phyloP scores from a whole-genome alignment of 305 asterid species.

The Solanum hybrid region DNA sequence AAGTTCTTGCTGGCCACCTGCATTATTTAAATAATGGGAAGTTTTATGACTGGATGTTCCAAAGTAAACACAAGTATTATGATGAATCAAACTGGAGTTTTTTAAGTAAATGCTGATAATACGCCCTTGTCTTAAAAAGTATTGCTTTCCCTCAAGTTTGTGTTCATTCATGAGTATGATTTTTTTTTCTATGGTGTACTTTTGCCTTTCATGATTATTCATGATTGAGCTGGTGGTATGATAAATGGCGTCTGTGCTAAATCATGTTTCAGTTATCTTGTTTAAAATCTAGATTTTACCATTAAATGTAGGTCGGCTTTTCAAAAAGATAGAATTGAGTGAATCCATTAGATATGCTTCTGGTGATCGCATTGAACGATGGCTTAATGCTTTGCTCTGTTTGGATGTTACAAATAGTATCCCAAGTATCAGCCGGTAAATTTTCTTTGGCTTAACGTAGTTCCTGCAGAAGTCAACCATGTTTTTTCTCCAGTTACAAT shows the following conservation, averaged over 20 bases:
- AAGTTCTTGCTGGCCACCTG: background rate
- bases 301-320: slow-evolving; percentile 53
- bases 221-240: background rate
- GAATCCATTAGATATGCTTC: slow-evolving; percentile 97
- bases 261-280: background rate
- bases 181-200: background rate
- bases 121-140: background rate
- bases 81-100: background rate
- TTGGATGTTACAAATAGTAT: slow-evolving; percentile 60
- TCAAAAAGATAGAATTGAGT: slow-evolving; percentile 69
- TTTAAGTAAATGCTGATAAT: background rate
- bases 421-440: slow-evolving; percentile 67
- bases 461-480: background rate
- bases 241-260: background rate
- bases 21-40: background rate
- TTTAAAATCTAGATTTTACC: background rate
- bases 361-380: slow-evolving; percentile 82
- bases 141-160: background rate
- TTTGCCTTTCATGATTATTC: background rate
- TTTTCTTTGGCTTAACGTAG: background rate
- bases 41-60: background rate
- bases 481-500: background rate
- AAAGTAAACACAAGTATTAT: background rate
- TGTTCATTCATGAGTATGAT: background rate
- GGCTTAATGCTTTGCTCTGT: slow-evolving; percentile 83